Percentiles rank a stretch among this genome's conserved stretches.
Conservation (phyloP, 306 rosid species). For the Casuarina equisetifolia region DNA sequence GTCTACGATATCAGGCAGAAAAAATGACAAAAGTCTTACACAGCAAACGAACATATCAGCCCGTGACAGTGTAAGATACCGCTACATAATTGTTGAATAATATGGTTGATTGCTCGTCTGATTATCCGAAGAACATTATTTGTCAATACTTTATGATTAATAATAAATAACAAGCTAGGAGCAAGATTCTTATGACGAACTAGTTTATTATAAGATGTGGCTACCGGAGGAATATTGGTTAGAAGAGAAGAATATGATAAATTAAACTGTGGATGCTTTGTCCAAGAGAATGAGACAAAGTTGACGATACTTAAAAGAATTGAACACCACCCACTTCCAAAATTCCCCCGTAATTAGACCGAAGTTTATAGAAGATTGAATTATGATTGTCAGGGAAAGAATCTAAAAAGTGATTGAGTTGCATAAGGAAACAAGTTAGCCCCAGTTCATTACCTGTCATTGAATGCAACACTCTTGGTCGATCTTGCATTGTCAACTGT, state of each 20-base stretch:
- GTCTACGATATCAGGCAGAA: not conserved
- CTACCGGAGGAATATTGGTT: not conserved
- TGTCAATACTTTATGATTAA: not conserved
- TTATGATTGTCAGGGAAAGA: not conserved
- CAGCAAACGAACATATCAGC: not conserved
- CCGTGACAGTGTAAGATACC: not conserved
- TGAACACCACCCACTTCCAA: not conserved
- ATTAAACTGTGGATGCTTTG: slow-evolving; percentile 23
- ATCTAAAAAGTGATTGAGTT: not conserved
- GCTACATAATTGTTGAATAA: not conserved
- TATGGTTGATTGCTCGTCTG: not conserved
- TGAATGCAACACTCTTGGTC: not conserved
- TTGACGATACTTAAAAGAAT: not conserved
- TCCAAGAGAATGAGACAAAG: slow-evolving; percentile 38
- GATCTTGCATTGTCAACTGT: not conserved
- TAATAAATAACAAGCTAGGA: not conserved
- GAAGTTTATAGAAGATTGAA: not conserved
- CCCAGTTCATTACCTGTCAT: too few relatives aligned
- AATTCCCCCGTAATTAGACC: not conserved
- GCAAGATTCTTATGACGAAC: not conserved
- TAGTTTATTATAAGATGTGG: not conserved
- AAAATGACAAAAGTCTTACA: not conserved
- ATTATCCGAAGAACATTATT: slow-evolving; percentile 1
- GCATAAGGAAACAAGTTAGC: not conserved
- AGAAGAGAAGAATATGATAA: not conserved